Base-by-base conservation (phyloP, 1,284 basidiomycete species). In the Apiotrichum brassicae region DNA sequence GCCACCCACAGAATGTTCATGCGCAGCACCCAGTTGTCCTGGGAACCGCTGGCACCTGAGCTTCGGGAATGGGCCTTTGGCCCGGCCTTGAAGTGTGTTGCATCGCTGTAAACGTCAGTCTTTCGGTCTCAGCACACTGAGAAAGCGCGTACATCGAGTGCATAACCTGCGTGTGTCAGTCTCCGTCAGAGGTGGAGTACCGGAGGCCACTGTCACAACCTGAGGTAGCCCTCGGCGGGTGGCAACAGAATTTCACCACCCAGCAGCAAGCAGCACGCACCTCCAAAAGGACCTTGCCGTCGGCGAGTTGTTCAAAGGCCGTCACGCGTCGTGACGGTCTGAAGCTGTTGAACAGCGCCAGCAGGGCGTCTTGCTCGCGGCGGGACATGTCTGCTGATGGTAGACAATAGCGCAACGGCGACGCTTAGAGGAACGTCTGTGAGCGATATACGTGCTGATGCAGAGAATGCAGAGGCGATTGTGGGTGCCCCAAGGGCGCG, bases 291-390 rank as follows among this genome's bases (percentile, higher is more conserved):
- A 59, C 64, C 48, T 63, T 62, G 16, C 67, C 70, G 53, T 72
- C 70, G 33, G 63, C 49, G 18, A 72, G 53, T 45, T 66, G 59
- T 8, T 63, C 65, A 53, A 72, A 70, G 26, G 63, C 28, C 4
- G 59, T 61, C 25, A 70, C 54, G 3, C 54, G 59, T 40, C 54
- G 57, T 3, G 60, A 56, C 18, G 63, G 61, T 41, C 59, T 57
- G 57, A 70, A 68, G 12, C 63, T 59, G 54, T 70, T 69, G 59
- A 72, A 53, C 43, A 64, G 68, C 23, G 68, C 67, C 46, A 70
- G 49, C 35, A 72, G 54, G 41, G 70, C 66, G 42, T 60, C 61
- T 56, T 72, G 67, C 55, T 72, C 70, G 36, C 61, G 52, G 25
- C 57, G 47, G 7, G 65, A 58, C 61, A 64, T 53, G 41, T 36